Evolutionary conservation across 1,139 yeast species (phyloP), one percentile per base, ranked within the genome.

Genomic region (Lodderomyces elongisporus): DNA sequence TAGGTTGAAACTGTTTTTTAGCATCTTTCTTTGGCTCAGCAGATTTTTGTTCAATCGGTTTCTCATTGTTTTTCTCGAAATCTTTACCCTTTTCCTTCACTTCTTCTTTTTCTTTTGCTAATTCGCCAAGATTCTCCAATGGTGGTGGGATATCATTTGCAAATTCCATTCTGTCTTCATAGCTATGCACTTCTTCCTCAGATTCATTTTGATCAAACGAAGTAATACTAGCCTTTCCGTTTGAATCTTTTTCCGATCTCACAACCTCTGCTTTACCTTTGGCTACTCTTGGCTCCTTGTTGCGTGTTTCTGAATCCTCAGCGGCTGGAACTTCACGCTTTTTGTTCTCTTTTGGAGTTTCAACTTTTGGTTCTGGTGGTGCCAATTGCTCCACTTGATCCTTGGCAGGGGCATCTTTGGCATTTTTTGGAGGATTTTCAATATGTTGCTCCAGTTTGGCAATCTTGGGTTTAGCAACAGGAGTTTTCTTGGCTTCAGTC

Each of bases 281-380:
- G 10, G 26, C 12, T n/a, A n/a, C n/a, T n/a, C n/a, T n/a, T n/a
- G n/a, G n/a, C n/a, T n/a, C n/a, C n/a, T n/a, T n/a, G n/a, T n/a
- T n/a, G n/a, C n/a, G n/a, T 24, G 14, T 10, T 10, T 9, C 12
- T 6, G 26, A 24, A n/a, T 23, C 27, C 3, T 21, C 33, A 17
- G 34, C 30, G 9, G 28, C 33, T 25, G 30, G 26, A 24, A 10
- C 22, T 26, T 33, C 35, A 14, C 20, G 22, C 16, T 27, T 27
- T 13, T 27, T 20, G 7, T 13, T 14, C 9, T 32, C 36, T 28
- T 39, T 43, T 14, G 44, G 45, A 18, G 45, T 40, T 24, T 34
- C 37, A 25, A 26, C 61, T 27, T 42, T 55, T 18, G 54, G 49
- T 18, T 48, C 44, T 15, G 57, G 61, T 25, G 62, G 62, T 28